Base-by-base conservation (phyloP, 2,329 filamentous ascomycete genomes). In the Madurella fahalii region DNA sequence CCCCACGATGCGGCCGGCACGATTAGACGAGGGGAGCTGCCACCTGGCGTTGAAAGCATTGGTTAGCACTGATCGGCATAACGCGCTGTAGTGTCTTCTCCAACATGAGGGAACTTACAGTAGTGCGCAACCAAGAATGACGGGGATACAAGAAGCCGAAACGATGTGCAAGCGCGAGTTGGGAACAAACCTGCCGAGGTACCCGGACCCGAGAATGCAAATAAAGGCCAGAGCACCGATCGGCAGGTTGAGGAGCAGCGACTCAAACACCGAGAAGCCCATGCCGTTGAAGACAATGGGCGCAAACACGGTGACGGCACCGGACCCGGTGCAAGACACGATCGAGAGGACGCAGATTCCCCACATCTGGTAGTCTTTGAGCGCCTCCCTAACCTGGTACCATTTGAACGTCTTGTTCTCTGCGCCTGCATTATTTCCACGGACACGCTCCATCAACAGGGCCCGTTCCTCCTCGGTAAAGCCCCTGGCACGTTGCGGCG, bases 321-420 rank as follows among this genome's bases (percentile, higher is more conserved):
- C 82, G 57, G 88, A 83, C 46, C 85, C 83, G 18, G 89, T 75
- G 16, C 85, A 84, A 61, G 86, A 80, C 68, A 82, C 85, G 30
- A 88, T 57, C 0, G 63, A 63, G 1, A 62, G 55, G 1, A 63
- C 40, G 47, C 63, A 67, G 5, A 65, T 58, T 15, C 64, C 61
- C 49, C 63, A 68, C 41, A 70, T 56, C 56, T 59, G 59, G 49
- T 57, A 42, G 49, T 64, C 62, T 37, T 43, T 15, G 5, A 54
- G 34, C 2, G 62, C 52, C 39, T 64, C 59, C 1, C 12, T 13
- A 1, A 61, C 52, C 53, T 64, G 62, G 15, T 55, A 52, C 45
- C 31, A 34, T 53, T 64, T 64, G 52, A 59, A 60, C 41, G 56
- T 56, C n/a, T 54, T 63, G 52, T 61, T 63, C 16, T 60, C 50